phyloP scores from a whole-genome alignment of 805 yeast species.

The Metschnikowia cubensis region DNA sequence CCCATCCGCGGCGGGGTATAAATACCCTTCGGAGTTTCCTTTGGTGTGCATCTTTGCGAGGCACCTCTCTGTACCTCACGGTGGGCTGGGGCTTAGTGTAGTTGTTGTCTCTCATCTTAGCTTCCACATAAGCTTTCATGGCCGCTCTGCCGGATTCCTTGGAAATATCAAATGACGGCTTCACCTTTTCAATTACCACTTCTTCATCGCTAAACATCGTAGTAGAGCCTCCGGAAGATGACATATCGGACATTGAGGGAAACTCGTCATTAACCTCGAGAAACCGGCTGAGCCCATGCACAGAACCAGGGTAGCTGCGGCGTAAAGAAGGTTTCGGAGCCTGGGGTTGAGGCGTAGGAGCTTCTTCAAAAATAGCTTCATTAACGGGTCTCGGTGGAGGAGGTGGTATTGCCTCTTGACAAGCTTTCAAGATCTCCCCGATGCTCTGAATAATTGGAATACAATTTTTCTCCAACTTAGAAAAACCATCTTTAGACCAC shows the following conservation, averaged over 20 bases:
- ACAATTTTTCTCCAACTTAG: not conserved
- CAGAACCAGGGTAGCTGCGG: slow-evolving; percentile 1
- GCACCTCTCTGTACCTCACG: not conserved
- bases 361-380: not conserved
- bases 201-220: not conserved
- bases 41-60: slow-evolving; percentile 1
- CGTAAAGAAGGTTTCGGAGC: not conserved
- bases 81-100: not conserved
- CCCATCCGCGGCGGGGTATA: slow-evolving; percentile 14
- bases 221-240: not conserved
- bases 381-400: not conserved
- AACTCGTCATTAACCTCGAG: not conserved
- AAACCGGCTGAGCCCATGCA: slow-evolving; percentile 1
- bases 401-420: not conserved
- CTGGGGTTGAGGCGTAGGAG: too few relatives aligned
- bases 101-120: slow-evolving; percentile 6
- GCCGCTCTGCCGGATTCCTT: slow-evolving; percentile 13
- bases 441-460: not conserved
- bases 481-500: not conserved
- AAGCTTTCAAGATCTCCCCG: not conserved
- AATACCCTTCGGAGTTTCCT: slow-evolving; percentile 8
- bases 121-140: slow-evolving; percentile 9
- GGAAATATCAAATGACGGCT: slow-evolving; percentile 12
- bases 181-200: not conserved
- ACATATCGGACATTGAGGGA: not conserved